Conservation (phyloP, 345 rosid genomes). For the Lepidium sativum region DNA sequence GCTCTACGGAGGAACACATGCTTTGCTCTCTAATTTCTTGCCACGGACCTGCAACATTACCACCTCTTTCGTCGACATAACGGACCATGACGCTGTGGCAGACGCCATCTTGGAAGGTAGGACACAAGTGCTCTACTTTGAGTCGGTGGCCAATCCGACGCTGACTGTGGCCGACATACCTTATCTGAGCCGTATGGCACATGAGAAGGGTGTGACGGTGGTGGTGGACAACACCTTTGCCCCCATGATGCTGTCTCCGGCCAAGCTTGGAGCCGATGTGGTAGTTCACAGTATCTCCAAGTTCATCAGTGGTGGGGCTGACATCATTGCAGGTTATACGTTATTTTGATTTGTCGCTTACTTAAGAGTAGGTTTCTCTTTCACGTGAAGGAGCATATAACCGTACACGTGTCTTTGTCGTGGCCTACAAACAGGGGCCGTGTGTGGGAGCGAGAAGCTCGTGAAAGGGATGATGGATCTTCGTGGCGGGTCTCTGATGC, state of each 20-base stretch:
- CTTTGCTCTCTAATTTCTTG: conserved; percentile 72
- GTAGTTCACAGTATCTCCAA: conserved; percentile 90
- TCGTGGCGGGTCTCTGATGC: conserved; percentile 81
- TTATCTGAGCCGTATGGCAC: conserved; percentile 68
- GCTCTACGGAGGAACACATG: conserved; percentile 93
- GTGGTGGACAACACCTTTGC: conserved; percentile 93
- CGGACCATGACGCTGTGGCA: conserved; percentile 45
- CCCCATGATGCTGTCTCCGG: conserved; percentile 91
- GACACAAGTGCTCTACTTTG: conserved; percentile 79
- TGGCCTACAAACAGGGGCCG: conserved; percentile 48
- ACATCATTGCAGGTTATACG: conserved; percentile 72
- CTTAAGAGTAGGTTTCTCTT: not conserved
- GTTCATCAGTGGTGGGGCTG: conserved; percentile 96
- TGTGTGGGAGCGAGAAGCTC: conserved; percentile 72
- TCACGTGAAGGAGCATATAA: conserved; percentile 10
- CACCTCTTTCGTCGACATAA: conserved; percentile 74
- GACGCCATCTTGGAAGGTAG: conserved; percentile 50
- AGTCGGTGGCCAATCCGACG: conserved; percentile 83
- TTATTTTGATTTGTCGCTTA: conserved; percentile 10
- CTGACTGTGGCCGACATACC: conserved; percentile 72
- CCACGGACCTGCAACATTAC: conserved; percentile 78
- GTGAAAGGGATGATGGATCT: conserved; percentile 96
- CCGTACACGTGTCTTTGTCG: conserved; percentile 29
- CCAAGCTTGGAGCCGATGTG: conserved; percentile 85
- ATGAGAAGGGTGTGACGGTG: conserved; percentile 63